Conservation (phyloP, 192 early-diverging fungal genomes). For the Mycoemilia scoparia region DNA sequence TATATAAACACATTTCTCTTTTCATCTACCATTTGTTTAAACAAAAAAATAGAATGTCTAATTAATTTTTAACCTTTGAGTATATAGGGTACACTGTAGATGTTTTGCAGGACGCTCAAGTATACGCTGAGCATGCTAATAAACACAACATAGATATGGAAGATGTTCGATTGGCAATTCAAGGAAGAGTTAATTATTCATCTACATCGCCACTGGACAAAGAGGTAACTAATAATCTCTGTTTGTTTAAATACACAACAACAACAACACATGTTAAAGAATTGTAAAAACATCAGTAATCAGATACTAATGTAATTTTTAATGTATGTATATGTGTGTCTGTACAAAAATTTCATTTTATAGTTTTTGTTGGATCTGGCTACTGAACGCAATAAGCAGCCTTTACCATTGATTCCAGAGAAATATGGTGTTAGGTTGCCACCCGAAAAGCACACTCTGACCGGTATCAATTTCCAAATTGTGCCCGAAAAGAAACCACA, state of each 20-base stretch:
- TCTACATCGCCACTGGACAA: slow-evolving; percentile 78
- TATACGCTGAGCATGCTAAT: slow-evolving; percentile 83
- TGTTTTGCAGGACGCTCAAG: slow-evolving; percentile 76
- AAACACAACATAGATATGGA: slow-evolving; percentile 59
- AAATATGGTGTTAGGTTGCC: slow-evolving; percentile 63
- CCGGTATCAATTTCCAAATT: slow-evolving; percentile 60
- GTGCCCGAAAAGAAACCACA: slow-evolving; percentile 33
- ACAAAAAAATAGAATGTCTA: neutral
- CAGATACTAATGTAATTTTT: neutral
- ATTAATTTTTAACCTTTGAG: slow-evolving; percentile 34
- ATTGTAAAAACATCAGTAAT: too few relatives aligned
- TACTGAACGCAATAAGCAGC: slow-evolving; percentile 55
- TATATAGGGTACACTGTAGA: slow-evolving; percentile 80
- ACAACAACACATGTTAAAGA: slow-evolving; percentile 1
- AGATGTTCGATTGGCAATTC: slow-evolving; percentile 82
- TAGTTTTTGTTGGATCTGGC: slow-evolving; percentile 61
- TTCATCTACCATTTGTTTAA: neutral
- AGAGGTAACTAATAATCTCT: slow-evolving; percentile 36
- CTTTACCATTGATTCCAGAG: slow-evolving; percentile 57
- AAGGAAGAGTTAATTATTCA: slow-evolving; percentile 74
- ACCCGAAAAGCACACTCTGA: slow-evolving; percentile 53
- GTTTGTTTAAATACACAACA: neutral
- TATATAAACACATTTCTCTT: neutral
- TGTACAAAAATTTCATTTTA: too few relatives aligned
- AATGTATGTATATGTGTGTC: neutral